phyloP scores from a whole-genome alignment of 805 yeast genomes.

The Wickerhamomyces canadensis region DNA sequence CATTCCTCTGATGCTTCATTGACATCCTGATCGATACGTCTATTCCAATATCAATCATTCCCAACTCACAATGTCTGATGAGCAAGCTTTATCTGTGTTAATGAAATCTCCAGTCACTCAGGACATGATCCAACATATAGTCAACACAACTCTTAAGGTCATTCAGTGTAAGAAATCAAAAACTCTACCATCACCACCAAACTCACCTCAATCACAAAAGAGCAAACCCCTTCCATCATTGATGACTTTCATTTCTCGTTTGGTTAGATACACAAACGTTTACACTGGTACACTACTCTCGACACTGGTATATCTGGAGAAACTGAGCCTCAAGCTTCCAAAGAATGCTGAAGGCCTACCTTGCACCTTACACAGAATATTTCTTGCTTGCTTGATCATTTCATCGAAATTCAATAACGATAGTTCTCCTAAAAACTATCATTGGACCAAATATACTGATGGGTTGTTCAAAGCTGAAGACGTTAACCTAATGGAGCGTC shows the following conservation, averaged over 20 bases:
- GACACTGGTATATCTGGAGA: slow-evolving; percentile 62
- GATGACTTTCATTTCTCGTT: slow-evolving; percentile 65
- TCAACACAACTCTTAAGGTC: slow-evolving; percentile 60
- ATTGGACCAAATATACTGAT: slow-evolving; percentile 77
- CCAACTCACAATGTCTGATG: slow-evolving; percentile 33
- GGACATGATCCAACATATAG: slow-evolving; percentile 68
- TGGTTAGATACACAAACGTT: slow-evolving; percentile 74
- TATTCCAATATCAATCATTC: not conserved
- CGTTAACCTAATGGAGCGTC: slow-evolving; percentile 77
- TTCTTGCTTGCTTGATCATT: slow-evolving; percentile 67
- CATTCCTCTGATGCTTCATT: no score
- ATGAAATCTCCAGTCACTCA: slow-evolving; percentile 65
- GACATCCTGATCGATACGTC: no score
- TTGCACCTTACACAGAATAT: slow-evolving; percentile 74
- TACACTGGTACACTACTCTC: slow-evolving; percentile 74
- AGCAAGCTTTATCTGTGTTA: slow-evolving; percentile 54
- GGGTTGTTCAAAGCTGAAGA: slow-evolving; percentile 64
- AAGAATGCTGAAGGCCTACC: slow-evolving; percentile 71
- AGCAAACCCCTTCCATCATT: slow-evolving; percentile 46
- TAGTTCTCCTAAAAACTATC: slow-evolving; percentile 69
- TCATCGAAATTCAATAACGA: slow-evolving; percentile 75
- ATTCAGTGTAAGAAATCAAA: slow-evolving; percentile 48
- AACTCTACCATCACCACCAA: slow-evolving; percentile 27
- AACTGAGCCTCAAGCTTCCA: slow-evolving; percentile 57
- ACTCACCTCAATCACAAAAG: slow-evolving; percentile 24